Evolutionary conservation across 176 grass and related monocot species (phyloP).

Genomic region (sorghum (Sorghum bicolor)): DNA sequence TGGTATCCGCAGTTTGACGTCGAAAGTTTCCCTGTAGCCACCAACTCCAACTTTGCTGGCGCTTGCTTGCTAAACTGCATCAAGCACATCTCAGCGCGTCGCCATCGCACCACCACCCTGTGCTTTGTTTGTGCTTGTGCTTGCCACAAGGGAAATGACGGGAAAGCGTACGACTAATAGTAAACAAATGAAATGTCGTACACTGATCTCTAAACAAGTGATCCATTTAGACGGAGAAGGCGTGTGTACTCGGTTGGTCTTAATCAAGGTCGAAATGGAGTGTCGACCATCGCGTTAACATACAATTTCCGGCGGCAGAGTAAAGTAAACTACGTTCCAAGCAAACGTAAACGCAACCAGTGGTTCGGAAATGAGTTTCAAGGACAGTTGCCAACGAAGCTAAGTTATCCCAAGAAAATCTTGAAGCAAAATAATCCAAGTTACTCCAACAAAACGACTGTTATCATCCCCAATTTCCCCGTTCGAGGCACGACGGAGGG

Average conservation of each 20-base stretch:
- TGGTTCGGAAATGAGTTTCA: not conserved
- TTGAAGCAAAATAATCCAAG: not conserved
- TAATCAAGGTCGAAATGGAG: conserved; percentile 16
- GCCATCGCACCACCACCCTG: not conserved
- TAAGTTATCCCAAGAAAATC: not conserved
- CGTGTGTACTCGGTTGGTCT: not conserved
- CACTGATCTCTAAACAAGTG: conserved; percentile 1
- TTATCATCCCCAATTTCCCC: not conserved
- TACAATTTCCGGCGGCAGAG: conserved; percentile 12
- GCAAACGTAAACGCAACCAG: not conserved
- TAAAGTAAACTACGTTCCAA: conserved; percentile 24
- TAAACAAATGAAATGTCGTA: not conserved
- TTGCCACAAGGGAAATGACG: not conserved
- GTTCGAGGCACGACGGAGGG: too few relatives aligned
- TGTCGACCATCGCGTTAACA: not conserved
- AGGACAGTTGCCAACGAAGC: conserved; percentile 20
- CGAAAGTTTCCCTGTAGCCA: not conserved
- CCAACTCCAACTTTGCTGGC: not conserved
- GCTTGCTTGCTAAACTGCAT: not conserved
- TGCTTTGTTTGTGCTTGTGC: not conserved
- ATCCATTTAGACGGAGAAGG: not conserved
- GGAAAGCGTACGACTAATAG: not conserved
- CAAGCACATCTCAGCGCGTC: not conserved
- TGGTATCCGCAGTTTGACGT: not conserved
- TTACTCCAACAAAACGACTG: not conserved